Conservation (phyloP, 2,329 filamentous ascomycete species). For the Monosporascus sp. region DNA sequence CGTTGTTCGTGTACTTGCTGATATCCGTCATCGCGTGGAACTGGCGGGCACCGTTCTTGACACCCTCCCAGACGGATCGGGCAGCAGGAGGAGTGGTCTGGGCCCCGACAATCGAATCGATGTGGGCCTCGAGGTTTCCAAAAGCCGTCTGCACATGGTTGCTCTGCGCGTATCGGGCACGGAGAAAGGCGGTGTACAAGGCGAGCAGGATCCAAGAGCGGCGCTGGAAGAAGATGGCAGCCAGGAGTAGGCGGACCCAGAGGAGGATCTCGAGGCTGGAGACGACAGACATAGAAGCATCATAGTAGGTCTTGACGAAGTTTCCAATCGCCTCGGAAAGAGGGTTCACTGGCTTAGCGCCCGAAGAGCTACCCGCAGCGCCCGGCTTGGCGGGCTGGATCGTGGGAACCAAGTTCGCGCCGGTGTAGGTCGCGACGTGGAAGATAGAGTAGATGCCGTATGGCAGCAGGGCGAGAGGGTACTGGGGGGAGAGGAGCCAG, state of each 20-base stretch:
- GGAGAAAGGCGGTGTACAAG: slow-evolving; percentile 88
- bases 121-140: slow-evolving; percentile 62
- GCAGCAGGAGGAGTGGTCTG: slow-evolving; percentile 80
- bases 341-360: slow-evolving; percentile 53
- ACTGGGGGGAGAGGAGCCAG: slow-evolving; percentile 89
- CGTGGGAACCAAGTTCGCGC: slow-evolving; percentile 87
- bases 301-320: slow-evolving; percentile 98
- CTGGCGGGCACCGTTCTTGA: slow-evolving; percentile 69
- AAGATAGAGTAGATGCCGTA: slow-evolving; percentile 98
- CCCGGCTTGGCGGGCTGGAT: slow-evolving; percentile 60
- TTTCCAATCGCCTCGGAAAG: slow-evolving; percentile 78
- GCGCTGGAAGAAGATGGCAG: slow-evolving; percentile 81
- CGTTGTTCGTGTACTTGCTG: slow-evolving; percentile 60
- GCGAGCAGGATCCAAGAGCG: slow-evolving; percentile 83
- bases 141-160: slow-evolving; percentile 85
- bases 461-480: slow-evolving; percentile 83
- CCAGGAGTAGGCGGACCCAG: slow-evolving; percentile 76
- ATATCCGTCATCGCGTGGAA: slow-evolving; percentile 77
- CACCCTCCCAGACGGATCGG: slow-evolving; percentile 71
- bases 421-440: slow-evolving; percentile 95
- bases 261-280: slow-evolving; percentile 81
- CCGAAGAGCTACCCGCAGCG: slow-evolving; percentile 49
- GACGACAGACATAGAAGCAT: slow-evolving; percentile 90
- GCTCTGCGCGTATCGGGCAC: slow-evolving; percentile 85
- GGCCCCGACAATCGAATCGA: slow-evolving; percentile 77